Evolutionary conservation across 306 rosid genomes (phyloP).

Genomic region (Purshia tridentata): DNA sequence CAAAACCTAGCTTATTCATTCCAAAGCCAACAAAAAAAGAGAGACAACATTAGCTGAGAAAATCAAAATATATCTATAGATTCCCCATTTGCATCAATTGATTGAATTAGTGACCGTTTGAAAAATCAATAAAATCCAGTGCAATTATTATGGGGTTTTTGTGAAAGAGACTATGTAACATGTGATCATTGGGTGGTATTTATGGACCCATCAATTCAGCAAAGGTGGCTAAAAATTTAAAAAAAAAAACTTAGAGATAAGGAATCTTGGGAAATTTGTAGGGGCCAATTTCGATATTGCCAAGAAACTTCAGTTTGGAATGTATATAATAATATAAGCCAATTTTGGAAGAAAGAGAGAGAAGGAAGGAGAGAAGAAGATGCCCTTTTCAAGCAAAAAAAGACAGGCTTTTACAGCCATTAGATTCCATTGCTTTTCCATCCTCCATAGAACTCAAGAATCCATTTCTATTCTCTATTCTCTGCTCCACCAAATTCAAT

Average conservation of each 20-base stretch:
- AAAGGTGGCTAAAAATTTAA: conserved; percentile 21
- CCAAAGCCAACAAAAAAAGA: no score
- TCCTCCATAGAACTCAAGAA: conserved; percentile 56
- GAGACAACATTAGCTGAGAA: neutral
- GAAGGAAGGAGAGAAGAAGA: conserved; percentile 31
- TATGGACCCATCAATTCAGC: conserved; percentile 10
- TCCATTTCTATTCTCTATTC: conserved; percentile 35
- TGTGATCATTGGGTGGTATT: conserved; percentile 17
- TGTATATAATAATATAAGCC: neutral
- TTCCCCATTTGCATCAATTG: neutral
- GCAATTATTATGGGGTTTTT: conserved; percentile 8
- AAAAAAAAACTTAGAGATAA: conserved; percentile 50
- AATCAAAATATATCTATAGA: neutral
- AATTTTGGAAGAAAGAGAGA: conserved; percentile 28
- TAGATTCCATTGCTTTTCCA: conserved; percentile 40
- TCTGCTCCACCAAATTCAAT: conserved; percentile 37
- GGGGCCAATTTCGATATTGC: conserved; percentile 52
- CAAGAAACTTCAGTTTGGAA: conserved; percentile 43
- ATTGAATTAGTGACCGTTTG: neutral
- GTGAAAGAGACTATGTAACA: conserved; percentile 13
- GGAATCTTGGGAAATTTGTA: conserved; percentile 47
- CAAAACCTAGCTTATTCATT: no score
- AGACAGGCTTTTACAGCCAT: conserved; percentile 61
- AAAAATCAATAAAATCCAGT: neutral
- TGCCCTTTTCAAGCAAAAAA: conserved; percentile 46